Conservation (phyloP, 2,329 filamentous ascomycete genomes). For the Bertia moriformis region DNA sequence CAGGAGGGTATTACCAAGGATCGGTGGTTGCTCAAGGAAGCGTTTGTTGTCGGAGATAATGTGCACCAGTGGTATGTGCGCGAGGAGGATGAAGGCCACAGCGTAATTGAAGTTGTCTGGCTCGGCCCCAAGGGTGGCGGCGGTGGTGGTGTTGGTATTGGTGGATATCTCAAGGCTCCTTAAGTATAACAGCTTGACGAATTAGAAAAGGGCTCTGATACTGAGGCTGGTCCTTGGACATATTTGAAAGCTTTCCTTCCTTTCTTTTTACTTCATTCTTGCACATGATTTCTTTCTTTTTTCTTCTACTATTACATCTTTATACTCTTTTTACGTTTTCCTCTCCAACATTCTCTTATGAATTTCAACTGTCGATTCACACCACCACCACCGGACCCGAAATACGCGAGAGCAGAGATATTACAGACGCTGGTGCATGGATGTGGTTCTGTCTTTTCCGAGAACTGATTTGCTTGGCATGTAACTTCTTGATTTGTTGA, state of each 20-base stretch:
- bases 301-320: slow-evolving; percentile 3
- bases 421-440: background rate
- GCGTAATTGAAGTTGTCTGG: slow-evolving; percentile 25
- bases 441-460: background rate
- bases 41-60: slow-evolving; percentile 21
- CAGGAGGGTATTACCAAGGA: slow-evolving; percentile 22
- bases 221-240: slow-evolving; percentile 18
- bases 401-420: background rate
- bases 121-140: slow-evolving; percentile 20
- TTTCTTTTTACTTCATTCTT: too few relatives aligned
- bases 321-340: slow-evolving; percentile 3
- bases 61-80: slow-evolving; percentile 24
- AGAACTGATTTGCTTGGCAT: slow-evolving; percentile 1
- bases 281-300: slow-evolving; percentile 15
- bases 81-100: slow-evolving; percentile 21
- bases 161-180: too few relatives aligned
- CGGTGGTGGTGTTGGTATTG: slow-evolving; percentile 16
- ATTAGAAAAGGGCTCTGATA: too few relatives aligned
- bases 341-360: too few relatives aligned
- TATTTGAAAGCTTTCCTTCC: slow-evolving; percentile 12
- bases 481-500: slow-evolving; percentile 11
- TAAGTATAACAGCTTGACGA: too few relatives aligned
- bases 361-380: too few relatives aligned
- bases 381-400: background rate
- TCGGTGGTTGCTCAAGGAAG: slow-evolving; percentile 20